phyloP scores from a whole-genome alignment of 305 asterid species.

The Rubia balearica region DNA sequence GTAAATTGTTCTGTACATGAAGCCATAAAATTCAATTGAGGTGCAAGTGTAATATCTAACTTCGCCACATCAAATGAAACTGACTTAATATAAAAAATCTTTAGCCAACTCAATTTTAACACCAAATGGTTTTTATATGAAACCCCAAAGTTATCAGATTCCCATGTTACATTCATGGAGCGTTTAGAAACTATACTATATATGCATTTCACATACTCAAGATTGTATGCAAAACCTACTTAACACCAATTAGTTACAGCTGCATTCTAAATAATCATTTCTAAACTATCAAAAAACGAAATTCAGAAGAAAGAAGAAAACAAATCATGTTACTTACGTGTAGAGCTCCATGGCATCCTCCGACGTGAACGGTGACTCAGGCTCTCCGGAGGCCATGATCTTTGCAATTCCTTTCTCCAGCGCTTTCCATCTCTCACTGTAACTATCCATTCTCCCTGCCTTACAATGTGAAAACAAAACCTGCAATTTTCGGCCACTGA shows the following conservation, averaged over 20 bases:
- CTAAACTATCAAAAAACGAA: not conserved
- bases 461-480: too few species aligned
- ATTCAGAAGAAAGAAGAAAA: conserved; percentile 9
- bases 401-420: conserved; percentile 73
- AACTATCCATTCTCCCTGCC: too few species aligned
- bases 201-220: not conserved
- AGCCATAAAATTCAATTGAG: conserved; percentile 15
- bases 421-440: conserved; percentile 60
- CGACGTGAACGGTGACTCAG: conserved; percentile 69
- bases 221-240: not conserved
- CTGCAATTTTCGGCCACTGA: too few species aligned
- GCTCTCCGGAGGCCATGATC: conserved; percentile 56
- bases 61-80: too few species aligned
- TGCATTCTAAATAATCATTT: not conserved
- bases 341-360: conserved; percentile 78
- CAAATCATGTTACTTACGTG: conserved; percentile 32
- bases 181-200: not conserved
- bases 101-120: not conserved
- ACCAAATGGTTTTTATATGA: not conserved
- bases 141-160: not conserved
- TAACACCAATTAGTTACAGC: not conserved
- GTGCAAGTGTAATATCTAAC: not conserved
- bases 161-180: not conserved
- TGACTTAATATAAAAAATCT: too few species aligned
- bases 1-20: conserved; percentile 56